A percentile compares a stretch with the other conserved stretches of the same genome.
Conservation (phyloP, 2,329 filamentous ascomycete species). For the Rutstroemia sp. region DNA sequence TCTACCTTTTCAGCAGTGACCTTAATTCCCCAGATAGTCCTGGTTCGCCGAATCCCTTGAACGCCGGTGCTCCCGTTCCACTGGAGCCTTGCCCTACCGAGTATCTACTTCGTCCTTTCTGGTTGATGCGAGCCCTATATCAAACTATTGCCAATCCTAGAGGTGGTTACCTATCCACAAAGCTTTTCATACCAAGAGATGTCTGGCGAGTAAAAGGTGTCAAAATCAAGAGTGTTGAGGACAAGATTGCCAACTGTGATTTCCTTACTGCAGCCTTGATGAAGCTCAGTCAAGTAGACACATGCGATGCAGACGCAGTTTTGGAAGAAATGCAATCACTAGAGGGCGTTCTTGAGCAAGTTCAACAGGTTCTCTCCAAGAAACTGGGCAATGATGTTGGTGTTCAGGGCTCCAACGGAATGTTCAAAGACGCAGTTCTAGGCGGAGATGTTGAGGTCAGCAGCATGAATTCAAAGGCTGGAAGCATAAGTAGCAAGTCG, state of each 20-base stretch:
- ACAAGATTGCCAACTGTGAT: slow-evolving; percentile 90
- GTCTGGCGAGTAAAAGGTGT: slow-evolving; percentile 92
- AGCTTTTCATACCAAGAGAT: slow-evolving; percentile 85
- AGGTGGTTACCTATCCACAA: slow-evolving; percentile 85
- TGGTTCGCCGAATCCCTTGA: slow-evolving; percentile 57
- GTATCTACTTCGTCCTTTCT: slow-evolving; percentile 86
- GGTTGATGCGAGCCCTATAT: slow-evolving; percentile 92
- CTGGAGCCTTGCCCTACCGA: slow-evolving; percentile 90
- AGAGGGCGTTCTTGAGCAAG: slow-evolving; percentile 78
- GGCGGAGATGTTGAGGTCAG: slow-evolving; percentile 37
- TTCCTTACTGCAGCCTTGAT: slow-evolving; percentile 80
- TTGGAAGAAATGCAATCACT: slow-evolving; percentile 90
- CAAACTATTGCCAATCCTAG: slow-evolving; percentile 87
- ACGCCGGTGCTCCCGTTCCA: slow-evolving; percentile 60
- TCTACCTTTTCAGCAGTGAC: slow-evolving; percentile 77
- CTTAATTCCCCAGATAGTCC: slow-evolving; percentile 62
- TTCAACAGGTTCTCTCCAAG: slow-evolving; percentile 67
- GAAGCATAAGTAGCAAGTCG: slow-evolving; percentile 63
- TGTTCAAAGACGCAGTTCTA: slow-evolving; percentile 65
- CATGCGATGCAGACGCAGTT: slow-evolving; percentile 82
- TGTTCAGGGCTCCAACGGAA: slow-evolving; percentile 59
- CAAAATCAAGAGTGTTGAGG: slow-evolving; percentile 84
- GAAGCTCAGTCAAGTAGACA: slow-evolving; percentile 78
- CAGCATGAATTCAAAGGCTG: slow-evolving; percentile 37
- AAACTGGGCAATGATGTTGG: slow-evolving; percentile 93